These are phyloP conservation scores for Fusarium hainanense DNA, from an alignment of 2,329 filamentous ascomycete genomes.

Conservation along the genomic window DNA sequence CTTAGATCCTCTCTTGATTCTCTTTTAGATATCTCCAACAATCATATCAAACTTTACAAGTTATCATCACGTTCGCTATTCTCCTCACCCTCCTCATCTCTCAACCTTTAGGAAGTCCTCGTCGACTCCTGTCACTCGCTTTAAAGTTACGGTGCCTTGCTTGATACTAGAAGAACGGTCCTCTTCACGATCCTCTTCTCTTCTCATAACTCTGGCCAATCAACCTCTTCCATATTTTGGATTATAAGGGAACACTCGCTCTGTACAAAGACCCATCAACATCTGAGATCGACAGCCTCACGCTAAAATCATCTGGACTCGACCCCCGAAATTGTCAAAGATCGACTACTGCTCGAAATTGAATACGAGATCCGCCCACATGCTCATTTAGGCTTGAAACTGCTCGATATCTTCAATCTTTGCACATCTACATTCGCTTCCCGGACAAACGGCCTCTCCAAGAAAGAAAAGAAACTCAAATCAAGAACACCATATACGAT, in stretches of 20 bases:
- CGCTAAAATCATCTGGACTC: conserved; percentile 27
- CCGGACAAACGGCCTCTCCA: conserved; percentile 16
- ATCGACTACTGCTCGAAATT: conserved; percentile 24
- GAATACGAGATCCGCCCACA: conserved; percentile 27
- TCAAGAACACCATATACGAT: conserved; percentile 49
- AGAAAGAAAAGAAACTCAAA: conserved; percentile 33
- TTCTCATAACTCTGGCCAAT: conserved; percentile 50
- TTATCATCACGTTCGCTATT: conserved; percentile 62
- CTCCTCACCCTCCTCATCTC: conserved; percentile 50
- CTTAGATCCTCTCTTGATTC: conserved; percentile 43
- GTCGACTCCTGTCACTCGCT: conserved; percentile 81
- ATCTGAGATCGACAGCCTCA: conserved; percentile 24
- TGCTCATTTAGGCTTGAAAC: conserved; percentile 20
- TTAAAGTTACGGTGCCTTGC: conserved; percentile 66
- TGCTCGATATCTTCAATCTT: conserved; percentile 35
- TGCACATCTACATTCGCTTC: conserved; percentile 51
- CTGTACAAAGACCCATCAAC: conserved; percentile 32
- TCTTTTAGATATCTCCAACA: conserved; percentile 45
- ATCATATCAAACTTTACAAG: conserved; percentile 39
- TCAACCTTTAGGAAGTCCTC: conserved; percentile 72
- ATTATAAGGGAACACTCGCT: conserved; percentile 35
- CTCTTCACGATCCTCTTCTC: conserved; percentile 42
- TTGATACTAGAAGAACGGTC: conserved; percentile 46
- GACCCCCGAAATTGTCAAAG: conserved; percentile 18
- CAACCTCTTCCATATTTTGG: conserved; percentile 34